Evolutionary conservation across 2,329 filamentous ascomycete genomes (phyloP), one percentile per base, ranked within the genome.

Genomic region (Rhexocercosporidium sp.): DNA sequence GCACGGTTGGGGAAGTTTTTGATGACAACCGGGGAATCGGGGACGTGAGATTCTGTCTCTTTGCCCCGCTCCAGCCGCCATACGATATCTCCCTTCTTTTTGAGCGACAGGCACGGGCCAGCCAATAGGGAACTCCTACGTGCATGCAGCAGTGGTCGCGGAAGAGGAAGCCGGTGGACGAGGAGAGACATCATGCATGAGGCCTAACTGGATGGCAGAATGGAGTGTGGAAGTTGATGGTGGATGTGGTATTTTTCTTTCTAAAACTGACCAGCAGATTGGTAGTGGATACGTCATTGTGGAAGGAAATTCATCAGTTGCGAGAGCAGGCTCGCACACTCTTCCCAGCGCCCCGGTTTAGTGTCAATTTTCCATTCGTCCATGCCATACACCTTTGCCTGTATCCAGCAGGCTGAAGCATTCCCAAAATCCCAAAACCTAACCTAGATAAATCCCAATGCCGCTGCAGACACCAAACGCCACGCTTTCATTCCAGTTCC

Each of bases 381-480:
- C 56, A n/a, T 59, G 39, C 29, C 54, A 39, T 22, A 31, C 54
- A 9, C 31, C 54, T 53, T 53, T n/a, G 20, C 34, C 29, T 39
- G 31, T 39, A 25, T 61, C 41, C 59, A 61, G 27, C 59, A 37
- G 44, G 44, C 25, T 25, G 25, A 61, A 14, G 25, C 41, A 44
- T 16, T 61, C 39, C 59, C n/a, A 49, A 25, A 61, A n/a, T 34
- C 22, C 20, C 39, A 37, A 49, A n/a, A n/a, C n/a, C n/a, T n/a
- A n/a, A 20, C 14, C 41, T 27, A 49, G 27, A 49, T 61, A 34
- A 37, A 25, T 49, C 59, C 41, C 29, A 49, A 18, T 34, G 9
- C 27, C 18, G 44, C 59, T 47, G n/a, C 59, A 47, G 29, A 62
- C 59, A 47, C 59, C 60, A 49, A 62, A 62, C 60, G 60, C 60